Evolutionary conservation across 2,329 filamentous ascomycete genomes (phyloP).

Genomic region (Curvularia lunata): DNA sequence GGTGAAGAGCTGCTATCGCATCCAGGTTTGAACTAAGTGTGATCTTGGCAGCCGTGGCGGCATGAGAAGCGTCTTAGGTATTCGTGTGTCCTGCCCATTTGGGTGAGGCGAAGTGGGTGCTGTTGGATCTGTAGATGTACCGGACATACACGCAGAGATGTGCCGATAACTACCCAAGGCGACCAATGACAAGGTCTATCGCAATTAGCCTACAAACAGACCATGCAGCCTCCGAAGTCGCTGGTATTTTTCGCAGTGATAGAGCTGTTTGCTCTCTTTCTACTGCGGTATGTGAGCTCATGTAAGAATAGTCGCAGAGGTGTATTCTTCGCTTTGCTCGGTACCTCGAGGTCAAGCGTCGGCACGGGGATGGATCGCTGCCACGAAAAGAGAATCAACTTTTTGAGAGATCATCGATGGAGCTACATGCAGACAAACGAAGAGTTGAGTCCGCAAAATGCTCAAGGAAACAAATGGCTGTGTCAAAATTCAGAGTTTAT

Average conservation of each 20-base stretch:
- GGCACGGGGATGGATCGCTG: not conserved
- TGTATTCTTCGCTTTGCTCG: not conserved
- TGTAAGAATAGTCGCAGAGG: not conserved
- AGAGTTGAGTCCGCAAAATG: not conserved
- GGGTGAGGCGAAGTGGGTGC: constrained; percentile 3
- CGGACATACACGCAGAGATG: not conserved
- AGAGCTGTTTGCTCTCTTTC: not conserved
- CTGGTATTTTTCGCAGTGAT: not conserved
- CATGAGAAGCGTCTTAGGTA: constrained; percentile 11
- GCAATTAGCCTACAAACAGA: not conserved
- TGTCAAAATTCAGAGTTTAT: not conserved
- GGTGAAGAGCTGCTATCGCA: constrained; percentile 11
- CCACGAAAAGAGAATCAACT: not conserved
- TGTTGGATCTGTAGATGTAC: constrained; percentile 3
- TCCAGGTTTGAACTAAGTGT: constrained; percentile 12
- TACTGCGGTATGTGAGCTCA: too few species aligned
- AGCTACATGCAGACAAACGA: not conserved
- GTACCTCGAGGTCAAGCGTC: not conserved
- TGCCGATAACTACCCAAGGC: not conserved
- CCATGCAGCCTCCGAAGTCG: not conserved
- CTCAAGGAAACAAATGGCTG: not conserved
- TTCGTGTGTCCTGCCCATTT: not conserved
- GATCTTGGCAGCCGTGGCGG: constrained; percentile 21
- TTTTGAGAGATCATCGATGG: not conserved
- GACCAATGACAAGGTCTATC: not conserved